Percentiles rank a stretch among this genome's conserved stretches.
These are phyloP conservation scores for Corymbia calophylla DNA, from an alignment of 441 rosid genomes.

Conservation along the genomic window DNA sequence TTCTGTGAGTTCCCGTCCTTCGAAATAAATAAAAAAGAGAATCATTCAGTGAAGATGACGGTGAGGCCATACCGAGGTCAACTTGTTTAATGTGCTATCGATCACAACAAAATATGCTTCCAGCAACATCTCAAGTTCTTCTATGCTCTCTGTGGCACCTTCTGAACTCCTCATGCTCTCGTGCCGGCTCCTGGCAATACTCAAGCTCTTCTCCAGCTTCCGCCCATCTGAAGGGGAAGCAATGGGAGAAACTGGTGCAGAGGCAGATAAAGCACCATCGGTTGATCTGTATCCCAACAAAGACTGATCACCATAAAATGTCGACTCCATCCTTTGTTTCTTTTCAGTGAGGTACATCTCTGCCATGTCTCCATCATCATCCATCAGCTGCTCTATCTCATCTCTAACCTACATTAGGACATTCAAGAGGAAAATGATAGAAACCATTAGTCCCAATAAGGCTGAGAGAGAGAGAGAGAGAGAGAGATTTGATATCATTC, in stretches of 20 bases:
- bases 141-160: constrained; percentile 64
- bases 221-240: constrained; percentile 78
- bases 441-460: not conserved
- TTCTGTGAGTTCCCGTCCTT: not conserved
- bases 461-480: not conserved
- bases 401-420: constrained; percentile 64
- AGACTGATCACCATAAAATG: constrained; percentile 77
- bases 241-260: constrained; percentile 96
- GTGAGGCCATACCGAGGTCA: constrained; percentile 63
- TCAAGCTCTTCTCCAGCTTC: constrained; percentile 80
- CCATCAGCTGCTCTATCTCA: constrained; percentile 99
- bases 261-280: constrained; percentile 60
- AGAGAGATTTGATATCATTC: not conserved
- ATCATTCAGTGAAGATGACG: not conserved
- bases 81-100: constrained; percentile 88
- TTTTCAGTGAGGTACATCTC: constrained; percentile 98
- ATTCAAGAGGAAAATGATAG: not conserved
- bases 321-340: constrained; percentile 77
- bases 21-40: not conserved
- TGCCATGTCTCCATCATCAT: constrained; percentile 99
- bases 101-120: constrained; percentile 99
- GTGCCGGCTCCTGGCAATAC: constrained; percentile 87
- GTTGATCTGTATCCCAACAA: constrained; percentile 58
- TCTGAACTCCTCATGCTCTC: constrained; percentile 89
- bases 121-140: constrained; percentile 95